phyloP scores from a whole-genome alignment of 345 rosid species.

The Murraya koenigii region DNA sequence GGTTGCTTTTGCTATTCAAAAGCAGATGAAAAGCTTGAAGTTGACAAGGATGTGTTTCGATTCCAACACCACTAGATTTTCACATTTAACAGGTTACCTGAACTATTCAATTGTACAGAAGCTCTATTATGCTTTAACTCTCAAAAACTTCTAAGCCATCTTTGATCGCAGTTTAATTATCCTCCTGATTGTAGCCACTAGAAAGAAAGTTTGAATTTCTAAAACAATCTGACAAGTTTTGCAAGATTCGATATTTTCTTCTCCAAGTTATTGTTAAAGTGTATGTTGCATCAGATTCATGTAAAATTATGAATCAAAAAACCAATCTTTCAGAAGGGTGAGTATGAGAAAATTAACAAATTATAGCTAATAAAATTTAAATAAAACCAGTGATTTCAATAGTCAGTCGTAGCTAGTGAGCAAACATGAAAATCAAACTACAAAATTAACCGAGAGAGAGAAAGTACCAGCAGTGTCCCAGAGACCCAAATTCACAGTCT shows the following conservation, averaged over 20 bases:
- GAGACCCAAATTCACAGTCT: slow-evolving; percentile 75
- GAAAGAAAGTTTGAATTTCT: background rate
- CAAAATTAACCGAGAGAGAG: background rate
- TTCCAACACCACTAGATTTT: background rate
- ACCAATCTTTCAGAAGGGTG: background rate
- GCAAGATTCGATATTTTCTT: background rate
- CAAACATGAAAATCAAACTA: background rate
- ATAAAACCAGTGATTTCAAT: background rate
- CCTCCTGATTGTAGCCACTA: background rate
- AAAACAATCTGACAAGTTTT: background rate
- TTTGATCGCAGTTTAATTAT: background rate
- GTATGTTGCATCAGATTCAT: background rate
- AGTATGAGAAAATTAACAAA: background rate
- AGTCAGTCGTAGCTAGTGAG: background rate
- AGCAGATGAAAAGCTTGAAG: slow-evolving; percentile 14
- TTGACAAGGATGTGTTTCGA: background rate
- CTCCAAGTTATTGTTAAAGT: background rate
- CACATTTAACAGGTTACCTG: background rate
- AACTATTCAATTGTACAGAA: background rate
- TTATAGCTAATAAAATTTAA: slow-evolving; percentile 9
- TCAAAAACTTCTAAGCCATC: background rate
- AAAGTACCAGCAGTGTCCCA: slow-evolving; percentile 94
- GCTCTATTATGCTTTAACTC: background rate
- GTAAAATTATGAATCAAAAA: background rate
- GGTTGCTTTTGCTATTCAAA: slow-evolving; percentile 3